Conservation (phyloP, 495 filamentous ascomycete species). For the Aspergillus bridgeri region DNA sequence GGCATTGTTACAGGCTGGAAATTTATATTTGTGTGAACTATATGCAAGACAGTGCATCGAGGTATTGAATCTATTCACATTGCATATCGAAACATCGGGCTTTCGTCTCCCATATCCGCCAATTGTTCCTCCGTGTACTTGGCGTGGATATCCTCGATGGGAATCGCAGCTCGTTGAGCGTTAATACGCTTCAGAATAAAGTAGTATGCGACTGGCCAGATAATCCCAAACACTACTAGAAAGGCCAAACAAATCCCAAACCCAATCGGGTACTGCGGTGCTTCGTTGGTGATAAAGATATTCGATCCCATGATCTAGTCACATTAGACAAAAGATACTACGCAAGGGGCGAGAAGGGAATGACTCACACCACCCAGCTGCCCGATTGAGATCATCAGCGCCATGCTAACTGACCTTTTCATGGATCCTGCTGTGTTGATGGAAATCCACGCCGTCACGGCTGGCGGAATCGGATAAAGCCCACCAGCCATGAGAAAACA, state of each 20-base stretch:
- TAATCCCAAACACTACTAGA: neutral
- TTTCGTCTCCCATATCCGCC: constrained; percentile 5
- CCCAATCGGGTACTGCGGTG: neutral
- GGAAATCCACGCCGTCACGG: constrained; percentile 4
- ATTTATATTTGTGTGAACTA: too few species aligned
- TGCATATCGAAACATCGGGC: constrained; percentile 5
- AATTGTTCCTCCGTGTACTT: constrained; percentile 5
- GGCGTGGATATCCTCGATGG: constrained; percentile 2
- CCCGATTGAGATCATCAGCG: neutral
- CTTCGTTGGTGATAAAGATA: neutral
- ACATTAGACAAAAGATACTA: neutral
- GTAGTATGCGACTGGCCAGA: neutral
- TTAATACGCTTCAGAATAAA: neutral
- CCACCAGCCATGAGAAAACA: constrained; percentile 2
- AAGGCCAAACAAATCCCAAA: neutral
- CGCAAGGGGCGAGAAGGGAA: neutral
- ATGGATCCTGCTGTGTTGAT: constrained; percentile 3
- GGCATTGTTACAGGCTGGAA: too few species aligned
- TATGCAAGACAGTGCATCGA: too few species aligned
- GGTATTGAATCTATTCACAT: too few species aligned
- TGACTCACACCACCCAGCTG: neutral
- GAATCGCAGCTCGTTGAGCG: neutral
- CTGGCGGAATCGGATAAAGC: constrained; percentile 3
- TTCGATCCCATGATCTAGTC: neutral
- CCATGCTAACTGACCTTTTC: constrained; percentile 7